Conservation (phyloP, 805 yeast species). For the Candida yuanshanica region DNA sequence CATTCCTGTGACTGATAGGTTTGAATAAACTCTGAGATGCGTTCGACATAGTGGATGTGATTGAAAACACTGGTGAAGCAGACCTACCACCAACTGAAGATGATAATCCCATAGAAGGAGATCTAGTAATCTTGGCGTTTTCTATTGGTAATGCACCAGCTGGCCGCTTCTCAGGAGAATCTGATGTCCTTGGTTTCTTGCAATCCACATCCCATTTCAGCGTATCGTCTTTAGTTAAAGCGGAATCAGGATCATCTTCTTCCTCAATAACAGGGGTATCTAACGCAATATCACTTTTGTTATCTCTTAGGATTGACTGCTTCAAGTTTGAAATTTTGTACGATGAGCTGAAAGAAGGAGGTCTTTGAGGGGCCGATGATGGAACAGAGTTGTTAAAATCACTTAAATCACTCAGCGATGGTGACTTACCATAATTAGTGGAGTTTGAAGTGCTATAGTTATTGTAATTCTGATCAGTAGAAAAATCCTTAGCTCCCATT, state of each 20-base stretch:
- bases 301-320: constrained; percentile 10
- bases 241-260: constrained; percentile 8
- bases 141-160: constrained; percentile 12
- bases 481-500: not conserved
- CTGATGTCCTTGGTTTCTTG: not conserved
- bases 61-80: constrained; percentile 19
- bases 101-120: constrained; percentile 1
- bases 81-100: constrained; percentile 14
- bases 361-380: constrained; percentile 8
- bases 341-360: constrained; percentile 9
- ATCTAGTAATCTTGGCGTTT: not conserved
- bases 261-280: constrained; percentile 14
- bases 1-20: constrained; percentile 3
- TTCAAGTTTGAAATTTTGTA: constrained; percentile 14
- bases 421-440: constrained; percentile 23
- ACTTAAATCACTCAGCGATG: constrained; percentile 24
- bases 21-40: constrained; percentile 12
- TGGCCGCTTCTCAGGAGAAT: not conserved
- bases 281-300: not conserved
- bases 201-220: constrained; percentile 17
- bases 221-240: constrained; percentile 14
- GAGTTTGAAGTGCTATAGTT: constrained; percentile 26
- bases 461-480: constrained; percentile 1
- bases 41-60: constrained; percentile 14
- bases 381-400: constrained; percentile 15